A percentile compares a stretch with the other conserved stretches of the same genome.
Conservation (phyloP, 805 yeast genomes). For the Blastobotrys chiropterorum region DNA sequence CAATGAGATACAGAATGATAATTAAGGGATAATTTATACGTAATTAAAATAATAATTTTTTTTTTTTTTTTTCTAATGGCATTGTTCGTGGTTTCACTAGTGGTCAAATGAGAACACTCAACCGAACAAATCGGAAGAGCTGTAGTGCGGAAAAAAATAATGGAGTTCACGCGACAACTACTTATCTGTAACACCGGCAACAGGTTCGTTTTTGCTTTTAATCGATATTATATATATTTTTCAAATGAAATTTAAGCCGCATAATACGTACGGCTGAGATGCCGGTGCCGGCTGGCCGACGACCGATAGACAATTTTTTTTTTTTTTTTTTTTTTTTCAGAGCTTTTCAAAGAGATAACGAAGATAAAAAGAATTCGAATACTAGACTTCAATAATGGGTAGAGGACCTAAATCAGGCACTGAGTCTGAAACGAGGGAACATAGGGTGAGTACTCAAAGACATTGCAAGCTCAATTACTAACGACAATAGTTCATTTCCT, state of each 20-base stretch:
- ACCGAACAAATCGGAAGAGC: neutral
- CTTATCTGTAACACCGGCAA: too few relatives aligned
- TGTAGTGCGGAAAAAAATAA: neutral
- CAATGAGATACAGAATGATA: constrained; percentile 21
- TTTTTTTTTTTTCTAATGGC: neutral
- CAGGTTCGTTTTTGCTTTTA: too few relatives aligned
- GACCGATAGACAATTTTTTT: neutral
- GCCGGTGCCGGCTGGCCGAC: too few relatives aligned
- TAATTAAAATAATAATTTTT: constrained; percentile 1
- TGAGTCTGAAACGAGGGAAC: constrained; percentile 15
- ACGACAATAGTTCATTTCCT: constrained; percentile 28
- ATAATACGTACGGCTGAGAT: neutral
- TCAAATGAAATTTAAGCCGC: neutral
- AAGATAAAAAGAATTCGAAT: neutral
- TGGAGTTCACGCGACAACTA: too few relatives aligned
- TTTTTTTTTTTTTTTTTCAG: too few relatives aligned
- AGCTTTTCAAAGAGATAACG: neutral
- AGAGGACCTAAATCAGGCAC: constrained; percentile 7
- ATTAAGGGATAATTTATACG: constrained; percentile 5
- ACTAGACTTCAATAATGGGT: neutral
- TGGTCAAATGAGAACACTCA: too few relatives aligned
- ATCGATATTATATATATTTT: too few relatives aligned
- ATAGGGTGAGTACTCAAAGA: constrained; percentile 11
- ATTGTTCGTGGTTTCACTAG: too few relatives aligned
- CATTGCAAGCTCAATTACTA: neutral